Conservation (phyloP, 108 stramenopile genomes). For the Mediolabrus comicus region DNA sequence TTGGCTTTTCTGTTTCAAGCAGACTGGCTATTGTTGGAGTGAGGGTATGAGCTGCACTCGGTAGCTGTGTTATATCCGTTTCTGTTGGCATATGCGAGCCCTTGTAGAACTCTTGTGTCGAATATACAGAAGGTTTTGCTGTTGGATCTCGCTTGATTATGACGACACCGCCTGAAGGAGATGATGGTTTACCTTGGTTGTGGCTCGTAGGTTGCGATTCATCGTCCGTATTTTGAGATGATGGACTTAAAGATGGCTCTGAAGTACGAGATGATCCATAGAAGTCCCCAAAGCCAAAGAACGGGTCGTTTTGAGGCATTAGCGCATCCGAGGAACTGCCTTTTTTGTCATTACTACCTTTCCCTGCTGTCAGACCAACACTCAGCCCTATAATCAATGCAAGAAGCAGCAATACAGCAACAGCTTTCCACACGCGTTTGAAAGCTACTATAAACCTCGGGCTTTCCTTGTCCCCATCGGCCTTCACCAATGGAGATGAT, state of each 20-base stretch:
- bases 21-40: neutral
- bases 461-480: neutral
- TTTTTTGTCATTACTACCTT: neutral
- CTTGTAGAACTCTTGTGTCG: neutral
- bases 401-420: neutral
- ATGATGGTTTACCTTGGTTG: neutral
- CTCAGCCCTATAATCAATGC: neutral
- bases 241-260: neutral
- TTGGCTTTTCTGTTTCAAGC: neutral
- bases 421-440: neutral
- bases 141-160: neutral
- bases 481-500: neutral
- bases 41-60: neutral
- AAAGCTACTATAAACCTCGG: neutral
- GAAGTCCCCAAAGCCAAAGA: neutral
- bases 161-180: neutral
- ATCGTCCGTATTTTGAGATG: neutral
- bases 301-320: neutral
- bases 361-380: neutral
- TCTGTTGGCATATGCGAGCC: neutral
- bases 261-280: neutral
- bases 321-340: neutral
- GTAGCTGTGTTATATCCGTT: neutral
- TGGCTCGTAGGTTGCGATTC: neutral
- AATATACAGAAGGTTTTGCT: neutral